Evolutionary conservation across 1,139 yeast species (phyloP), one percentile per base, ranked within the genome.

Genomic region (Diutina siamensis): DNA sequence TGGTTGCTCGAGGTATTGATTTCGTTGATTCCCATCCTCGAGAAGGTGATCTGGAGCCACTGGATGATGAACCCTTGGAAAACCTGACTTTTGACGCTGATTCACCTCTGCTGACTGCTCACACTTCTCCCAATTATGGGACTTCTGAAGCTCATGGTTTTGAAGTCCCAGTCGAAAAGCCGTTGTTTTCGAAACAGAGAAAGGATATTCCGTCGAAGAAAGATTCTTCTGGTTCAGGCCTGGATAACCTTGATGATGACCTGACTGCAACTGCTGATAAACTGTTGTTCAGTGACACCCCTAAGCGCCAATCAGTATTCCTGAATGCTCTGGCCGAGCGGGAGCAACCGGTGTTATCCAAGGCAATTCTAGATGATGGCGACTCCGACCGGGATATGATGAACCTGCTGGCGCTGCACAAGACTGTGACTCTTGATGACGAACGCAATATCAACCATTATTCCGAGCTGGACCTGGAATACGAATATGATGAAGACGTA

Each of bases 391-490:
- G n/a, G n/a, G 35, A 33, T 12, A 7, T 10, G 10, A 10, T 10
- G 9, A 25, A 7, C 10, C 22, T 17, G 25, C 27, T 17, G 27
- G 28, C 10, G 17, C 8, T 20, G n/a, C 40, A 17, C 18, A 35
- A 21, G 15, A 19, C 18, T 17, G 40, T 20, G 28, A 21, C 8
- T 10, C 12, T 35, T 7, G 38, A 9, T 18, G 38, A 34, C 22
- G n/a, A n/a, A n/a, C n/a, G n/a, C n/a, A 18, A 18, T n/a, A n/a
- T 20, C 18, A 3, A 21, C 13, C 17, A 21, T n/a, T 35, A 35
- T 18, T 35, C 40, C 18, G 40, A 35, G 42, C 42, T 38, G 42
- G 42, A 38, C 42, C 42, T 38, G 42, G 42, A 38, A 18, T 38
- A 38, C 20, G 40, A 36, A 15, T 36, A 36, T n/a, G 28, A 36